Conservation (phyloP, 768 basidiomycete genomes). For the Brasilioporus rufonigricans region DNA sequence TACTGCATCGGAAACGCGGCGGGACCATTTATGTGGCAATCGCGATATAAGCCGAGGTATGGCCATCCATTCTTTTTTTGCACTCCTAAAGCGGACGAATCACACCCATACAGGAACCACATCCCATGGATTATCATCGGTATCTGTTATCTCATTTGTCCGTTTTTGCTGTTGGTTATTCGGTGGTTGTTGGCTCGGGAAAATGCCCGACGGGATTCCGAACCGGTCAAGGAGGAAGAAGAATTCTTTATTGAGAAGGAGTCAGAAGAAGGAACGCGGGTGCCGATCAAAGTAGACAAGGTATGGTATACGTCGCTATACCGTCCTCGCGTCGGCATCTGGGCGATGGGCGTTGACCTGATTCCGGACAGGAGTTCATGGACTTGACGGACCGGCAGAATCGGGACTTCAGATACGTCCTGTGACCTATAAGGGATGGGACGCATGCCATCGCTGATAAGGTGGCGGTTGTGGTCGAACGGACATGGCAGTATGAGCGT, state of each 20-base stretch:
- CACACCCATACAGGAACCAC: slow-evolving; percentile 48
- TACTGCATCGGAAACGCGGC: slow-evolving; percentile 67
- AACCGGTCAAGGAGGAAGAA: slow-evolving; percentile 56
- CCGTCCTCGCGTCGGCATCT: too few species aligned
- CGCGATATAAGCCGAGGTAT: slow-evolving; percentile 60
- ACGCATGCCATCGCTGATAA: background rate
- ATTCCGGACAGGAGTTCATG: slow-evolving; percentile 43
- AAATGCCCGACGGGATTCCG: slow-evolving; percentile 62
- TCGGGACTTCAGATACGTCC: slow-evolving; percentile 57
- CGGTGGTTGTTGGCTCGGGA: slow-evolving; percentile 54
- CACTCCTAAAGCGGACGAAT: background rate
- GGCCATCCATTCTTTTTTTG: background rate
- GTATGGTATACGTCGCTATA: slow-evolving; percentile 29
- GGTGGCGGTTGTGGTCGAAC: background rate
- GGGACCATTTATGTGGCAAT: slow-evolving; percentile 76
- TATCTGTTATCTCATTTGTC: slow-evolving; percentile 56
- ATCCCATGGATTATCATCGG: slow-evolving; percentile 79
- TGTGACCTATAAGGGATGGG: slow-evolving; percentile 33
- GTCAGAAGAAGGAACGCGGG: slow-evolving; percentile 47
- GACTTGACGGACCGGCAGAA: slow-evolving; percentile 62
- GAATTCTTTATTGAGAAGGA: slow-evolving; percentile 57
- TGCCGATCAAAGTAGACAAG: slow-evolving; percentile 63
- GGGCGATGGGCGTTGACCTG: background rate
- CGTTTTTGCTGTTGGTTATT: slow-evolving; percentile 46
- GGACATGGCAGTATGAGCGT: too few species aligned